Conservation (phyloP, 305 asterid species). For the Striga hermonthica region DNA sequence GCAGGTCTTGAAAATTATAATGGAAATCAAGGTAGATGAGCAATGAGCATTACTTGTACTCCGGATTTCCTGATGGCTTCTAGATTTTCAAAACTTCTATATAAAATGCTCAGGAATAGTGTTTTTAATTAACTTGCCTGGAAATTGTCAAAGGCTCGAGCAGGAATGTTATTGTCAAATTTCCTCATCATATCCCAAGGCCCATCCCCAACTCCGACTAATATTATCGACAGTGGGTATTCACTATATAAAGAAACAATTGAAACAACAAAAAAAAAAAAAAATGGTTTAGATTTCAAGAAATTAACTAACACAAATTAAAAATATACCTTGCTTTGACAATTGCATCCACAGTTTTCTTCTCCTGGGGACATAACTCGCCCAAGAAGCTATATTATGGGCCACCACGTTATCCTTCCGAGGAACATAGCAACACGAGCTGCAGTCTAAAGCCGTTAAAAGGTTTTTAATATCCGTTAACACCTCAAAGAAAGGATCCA, state of each 20-base stretch:
- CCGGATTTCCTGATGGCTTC: slow-evolving; percentile 72
- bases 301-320: too few species aligned
- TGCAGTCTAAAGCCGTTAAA: too few species aligned
- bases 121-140: slow-evolving; percentile 19
- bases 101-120: slow-evolving; percentile 13
- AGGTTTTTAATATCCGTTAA: too few species aligned
- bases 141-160: slow-evolving; percentile 4
- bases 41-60: slow-evolving; percentile 49
- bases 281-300: too few species aligned
- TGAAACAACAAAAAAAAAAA: too few species aligned
- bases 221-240: not conserved
- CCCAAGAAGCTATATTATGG: too few species aligned
- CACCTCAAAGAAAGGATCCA: too few species aligned
- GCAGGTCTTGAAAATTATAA: slow-evolving; percentile 8
- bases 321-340: too few species aligned
- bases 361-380: too few species aligned
- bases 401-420: too few species aligned
- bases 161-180: slow-evolving; percentile 13
- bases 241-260: not conserved
- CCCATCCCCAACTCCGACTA: slow-evolving; percentile 18
- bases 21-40: not conserved
- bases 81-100: slow-evolving; percentile 83
- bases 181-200: slow-evolving; percentile 18
- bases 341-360: too few species aligned
- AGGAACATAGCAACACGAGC: too few species aligned